These are phyloP conservation scores for Uromyces viciae-fabae DNA, from an alignment of 1,284 basidiomycete genomes.

Conservation along the genomic window DNA sequence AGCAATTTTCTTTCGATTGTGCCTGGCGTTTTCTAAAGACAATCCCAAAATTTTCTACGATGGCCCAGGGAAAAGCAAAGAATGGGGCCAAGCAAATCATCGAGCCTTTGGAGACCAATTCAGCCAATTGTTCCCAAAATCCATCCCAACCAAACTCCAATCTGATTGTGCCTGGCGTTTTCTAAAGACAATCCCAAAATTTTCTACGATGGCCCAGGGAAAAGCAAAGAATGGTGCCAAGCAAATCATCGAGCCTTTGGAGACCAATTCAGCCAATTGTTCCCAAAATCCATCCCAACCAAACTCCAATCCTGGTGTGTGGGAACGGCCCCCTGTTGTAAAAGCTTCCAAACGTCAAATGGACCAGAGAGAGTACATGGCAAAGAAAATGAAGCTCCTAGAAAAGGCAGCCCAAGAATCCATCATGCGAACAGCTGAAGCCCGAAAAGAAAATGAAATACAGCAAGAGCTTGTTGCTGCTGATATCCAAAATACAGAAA, in stretches of 20 bases:
- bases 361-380: not conserved
- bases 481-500: not conserved
- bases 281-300: not conserved
- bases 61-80: not conserved
- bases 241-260: not conserved
- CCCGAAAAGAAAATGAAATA: not conserved
- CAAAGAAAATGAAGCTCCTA: conserved; percentile 6
- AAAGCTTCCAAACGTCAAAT: not conserved
- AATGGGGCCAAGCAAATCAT: not conserved
- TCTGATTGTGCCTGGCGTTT: not conserved
- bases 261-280: not conserved
- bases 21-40: not conserved
- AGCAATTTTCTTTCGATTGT: not conserved
- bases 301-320: not conserved
- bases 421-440: not conserved
- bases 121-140: not conserved
- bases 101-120: not conserved
- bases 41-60: not conserved
- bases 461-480: not conserved
- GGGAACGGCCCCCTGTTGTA: not conserved
- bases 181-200: too few relatives aligned
- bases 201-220: too few relatives aligned
- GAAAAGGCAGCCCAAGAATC: not conserved
- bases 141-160: not conserved
- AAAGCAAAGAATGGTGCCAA: not conserved